These are phyloP conservation scores for Dittrichia graveolens DNA, from an alignment of 129 eudicot species.

Conservation along the genomic window DNA sequence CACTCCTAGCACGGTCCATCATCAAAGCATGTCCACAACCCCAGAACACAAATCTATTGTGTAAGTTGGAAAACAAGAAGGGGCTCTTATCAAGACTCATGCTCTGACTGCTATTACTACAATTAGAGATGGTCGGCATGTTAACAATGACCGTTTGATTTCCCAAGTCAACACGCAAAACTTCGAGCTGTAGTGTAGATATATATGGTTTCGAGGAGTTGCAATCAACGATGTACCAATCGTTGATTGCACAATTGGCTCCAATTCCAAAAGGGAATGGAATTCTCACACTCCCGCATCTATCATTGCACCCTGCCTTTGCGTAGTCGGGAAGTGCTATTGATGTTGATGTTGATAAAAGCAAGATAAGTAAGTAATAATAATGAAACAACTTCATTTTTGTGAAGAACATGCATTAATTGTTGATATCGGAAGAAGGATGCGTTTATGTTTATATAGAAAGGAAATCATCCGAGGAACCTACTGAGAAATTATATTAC, in stretches of 20 bases:
- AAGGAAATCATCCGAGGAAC: too few species aligned
- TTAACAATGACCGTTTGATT: constrained; percentile 16
- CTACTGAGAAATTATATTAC: too few species aligned
- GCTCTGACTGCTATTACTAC: constrained; percentile 1
- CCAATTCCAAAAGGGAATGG: constrained; percentile 31
- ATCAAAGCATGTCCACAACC: constrained; percentile 26
- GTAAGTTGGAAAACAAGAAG: neutral
- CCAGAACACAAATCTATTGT: neutral
- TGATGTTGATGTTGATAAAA: neutral
- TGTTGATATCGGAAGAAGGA: too few species aligned
- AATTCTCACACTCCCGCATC: constrained; percentile 17
- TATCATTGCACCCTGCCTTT: constrained; percentile 3
- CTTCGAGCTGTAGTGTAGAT: constrained; percentile 8
- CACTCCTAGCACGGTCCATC: neutral
- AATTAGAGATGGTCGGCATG: constrained; percentile 10
- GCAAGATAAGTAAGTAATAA: neutral
- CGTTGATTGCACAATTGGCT: neutral
- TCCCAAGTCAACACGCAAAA: neutral
- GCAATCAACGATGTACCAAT: constrained; percentile 24
- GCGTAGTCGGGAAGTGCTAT: neutral
- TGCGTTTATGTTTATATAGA: too few species aligned
- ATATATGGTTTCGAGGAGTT: constrained; percentile 18
- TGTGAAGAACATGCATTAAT: neutral
- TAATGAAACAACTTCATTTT: constrained; percentile 16
- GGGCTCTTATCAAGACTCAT: constrained; percentile 7